phyloP scores from a whole-genome alignment of 2,329 filamentous ascomycete genomes.

The Fusarium illudens region DNA sequence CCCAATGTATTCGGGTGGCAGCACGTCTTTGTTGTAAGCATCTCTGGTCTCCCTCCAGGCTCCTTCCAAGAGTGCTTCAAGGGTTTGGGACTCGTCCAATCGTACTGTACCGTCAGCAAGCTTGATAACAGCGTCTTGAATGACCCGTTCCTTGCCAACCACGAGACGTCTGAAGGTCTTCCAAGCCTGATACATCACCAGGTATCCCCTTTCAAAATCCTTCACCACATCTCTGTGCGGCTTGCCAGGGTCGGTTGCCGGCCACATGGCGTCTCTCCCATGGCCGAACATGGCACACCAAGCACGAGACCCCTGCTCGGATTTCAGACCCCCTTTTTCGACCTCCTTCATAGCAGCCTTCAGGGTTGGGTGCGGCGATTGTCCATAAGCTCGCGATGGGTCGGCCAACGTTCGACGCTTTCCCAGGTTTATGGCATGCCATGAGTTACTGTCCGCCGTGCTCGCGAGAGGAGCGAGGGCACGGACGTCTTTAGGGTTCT shows the following conservation, averaged over 20 bases:
- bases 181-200: conserved; percentile 4
- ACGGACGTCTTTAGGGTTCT: too few species aligned
- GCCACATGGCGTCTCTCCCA: conserved; percentile 20
- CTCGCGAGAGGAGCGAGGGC: too few species aligned
- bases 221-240: neutral
- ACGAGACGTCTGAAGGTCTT: conserved; percentile 6
- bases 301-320: neutral
- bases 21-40: conserved; percentile 13
- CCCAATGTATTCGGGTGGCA: neutral
- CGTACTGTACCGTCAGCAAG: neutral
- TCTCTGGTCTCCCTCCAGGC: conserved; percentile 20
- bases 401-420: neutral
- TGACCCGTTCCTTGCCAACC: conserved; percentile 10
- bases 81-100: neutral
- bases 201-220: neutral
- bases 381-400: neutral
- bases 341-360: too few species aligned
- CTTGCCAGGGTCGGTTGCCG: conserved; percentile 22
- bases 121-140: conserved; percentile 18
- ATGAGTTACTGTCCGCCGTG: neutral
- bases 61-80: conserved; percentile 9
- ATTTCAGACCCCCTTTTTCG: neutral
- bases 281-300: neutral
- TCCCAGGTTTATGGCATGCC: neutral
- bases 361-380: neutral